Base-by-base conservation (phyloP, 1,284 basidiomycete species). In the Fomes fomentarius region DNA sequence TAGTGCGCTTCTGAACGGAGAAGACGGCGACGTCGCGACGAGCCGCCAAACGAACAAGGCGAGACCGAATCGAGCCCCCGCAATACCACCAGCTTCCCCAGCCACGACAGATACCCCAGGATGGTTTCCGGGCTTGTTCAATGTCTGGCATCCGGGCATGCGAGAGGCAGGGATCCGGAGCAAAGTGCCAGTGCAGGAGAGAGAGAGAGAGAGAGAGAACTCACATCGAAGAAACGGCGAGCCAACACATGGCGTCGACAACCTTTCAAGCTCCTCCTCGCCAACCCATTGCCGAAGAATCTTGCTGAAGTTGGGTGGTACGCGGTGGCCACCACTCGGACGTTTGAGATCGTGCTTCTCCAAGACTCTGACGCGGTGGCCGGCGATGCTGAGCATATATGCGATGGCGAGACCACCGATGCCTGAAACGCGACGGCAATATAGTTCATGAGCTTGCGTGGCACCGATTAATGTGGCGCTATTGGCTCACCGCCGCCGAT, bases 251-350 rank as follows among this genome's bases (percentile, higher is more conserved):
- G 51, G 65, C 47, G 58, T 68, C 69, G 64, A 66, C 52, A 63
- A 66, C 60, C 50, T 66, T 63, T 28, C 54, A 47, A 66, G 62
- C 60, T 79, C 71, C n/a, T 76, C 71, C 17, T 63, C 70, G 22
- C 83, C 68, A 5, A 78, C 78, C 83, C 83, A 84, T 41, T 79
- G 72, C 4, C 70, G 56, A 7, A 83, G 70, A 24, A 84, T 77
- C 58, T 81, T 82, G 39, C 76, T 76, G 40, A 77, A 63, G 63
- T 84, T 84, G 0, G 82, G 81, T 21, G 80, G 76, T 10, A 82
- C 66, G 21, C 81, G 76, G n/a, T 78, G 70, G 4, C 78, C 79
- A 17, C 71, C 75, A 8, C 69, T 67, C 25, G 67, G 65, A 64
- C 74, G 57, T 26, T 53, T 63, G 15, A 74, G 65, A 6, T 56